Percentiles rank a stretch among this genome's conserved stretches.
phyloP scores from a whole-genome alignment of 345 rosid genomes.

The Psidium friedrichsthalianum region DNA sequence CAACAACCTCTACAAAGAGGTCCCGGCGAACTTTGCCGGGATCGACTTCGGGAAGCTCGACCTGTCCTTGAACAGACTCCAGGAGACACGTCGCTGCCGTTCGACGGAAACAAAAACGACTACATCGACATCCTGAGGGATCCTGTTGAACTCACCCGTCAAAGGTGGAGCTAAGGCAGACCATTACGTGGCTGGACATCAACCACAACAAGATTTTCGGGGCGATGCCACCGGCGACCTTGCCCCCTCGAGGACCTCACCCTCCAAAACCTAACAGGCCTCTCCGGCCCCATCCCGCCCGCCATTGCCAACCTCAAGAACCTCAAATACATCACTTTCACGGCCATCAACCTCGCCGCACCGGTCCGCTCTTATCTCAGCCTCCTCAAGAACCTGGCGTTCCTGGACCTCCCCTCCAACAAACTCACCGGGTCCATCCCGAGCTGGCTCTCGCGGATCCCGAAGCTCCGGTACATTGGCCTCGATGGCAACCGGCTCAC shows the following conservation, averaged over 20 bases:
- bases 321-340: too few relatives aligned
- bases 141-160: too few relatives aligned
- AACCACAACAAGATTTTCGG: too few relatives aligned
- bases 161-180: too few relatives aligned
- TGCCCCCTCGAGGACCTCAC: too few relatives aligned
- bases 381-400: constrained; percentile 23
- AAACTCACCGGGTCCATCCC: constrained; percentile 51
- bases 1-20: constrained; percentile 46
- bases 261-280: too few relatives aligned
- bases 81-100: constrained; percentile 45
- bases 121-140: constrained; percentile 41
- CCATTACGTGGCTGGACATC: too few relatives aligned
- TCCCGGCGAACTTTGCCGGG: constrained; percentile 38
- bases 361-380: neutral
- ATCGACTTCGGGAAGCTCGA: constrained; percentile 30
- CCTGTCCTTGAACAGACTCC: constrained; percentile 43
- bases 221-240: too few relatives aligned
- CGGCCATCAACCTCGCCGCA: constrained; percentile 1
- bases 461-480: constrained; percentile 33
- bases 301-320: too few relatives aligned
- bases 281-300: too few relatives aligned
- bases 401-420: constrained; percentile 53
- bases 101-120: constrained; percentile 35
- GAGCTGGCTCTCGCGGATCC: constrained; percentile 30
- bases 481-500: constrained; percentile 32